These are phyloP conservation scores for Chrysochromulina parva DNA, from an alignment of 78 protist genomes.

Conservation along the genomic window DNA sequence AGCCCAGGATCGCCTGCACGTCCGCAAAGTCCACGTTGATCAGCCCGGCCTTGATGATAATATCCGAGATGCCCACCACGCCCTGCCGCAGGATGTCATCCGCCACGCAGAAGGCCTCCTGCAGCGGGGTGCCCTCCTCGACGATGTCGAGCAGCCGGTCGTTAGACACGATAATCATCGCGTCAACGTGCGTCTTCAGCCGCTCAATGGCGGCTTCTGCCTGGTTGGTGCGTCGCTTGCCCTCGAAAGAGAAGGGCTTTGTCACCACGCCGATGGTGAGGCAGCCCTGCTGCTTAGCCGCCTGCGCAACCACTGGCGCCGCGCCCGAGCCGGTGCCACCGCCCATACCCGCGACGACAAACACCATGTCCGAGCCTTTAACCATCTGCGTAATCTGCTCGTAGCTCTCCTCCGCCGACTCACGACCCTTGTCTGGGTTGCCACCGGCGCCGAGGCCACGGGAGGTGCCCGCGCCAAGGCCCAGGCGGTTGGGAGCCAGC, in stretches of 20 bases:
- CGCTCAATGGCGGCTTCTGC: slow-evolving; percentile 65
- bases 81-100: slow-evolving; percentile 78
- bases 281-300: neutral
- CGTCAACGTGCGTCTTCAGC: slow-evolving; percentile 71
- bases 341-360: slow-evolving; percentile 88
- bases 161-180: slow-evolving; percentile 75
- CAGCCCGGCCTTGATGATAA: slow-evolving; percentile 77
- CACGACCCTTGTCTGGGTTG: slow-evolving; percentile 66
- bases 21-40: slow-evolving; percentile 88
- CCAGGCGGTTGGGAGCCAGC: slow-evolving; percentile 54
- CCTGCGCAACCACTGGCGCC: slow-evolving; percentile 75
- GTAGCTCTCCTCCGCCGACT: slow-evolving; percentile 58
- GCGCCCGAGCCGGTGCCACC: slow-evolving; percentile 91
- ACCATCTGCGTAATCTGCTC: slow-evolving; percentile 52
- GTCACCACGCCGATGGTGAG: slow-evolving; percentile 39
- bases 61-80: slow-evolving; percentile 75
- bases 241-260: slow-evolving; percentile 40
- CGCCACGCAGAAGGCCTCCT: slow-evolving; percentile 75
- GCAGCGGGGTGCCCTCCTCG: slow-evolving; percentile 22
- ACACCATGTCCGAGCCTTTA: slow-evolving; percentile 72
- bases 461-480: slow-evolving; percentile 53
- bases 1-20: slow-evolving; percentile 67
- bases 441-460: slow-evolving; percentile 85
- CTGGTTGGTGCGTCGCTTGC: neutral
- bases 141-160: slow-evolving; percentile 60